A percentile compares a stretch with the other conserved stretches of the same genome.
phyloP scores from a whole-genome alignment of 768 basidiomycete species.

The Boletus rubroflammeus region DNA sequence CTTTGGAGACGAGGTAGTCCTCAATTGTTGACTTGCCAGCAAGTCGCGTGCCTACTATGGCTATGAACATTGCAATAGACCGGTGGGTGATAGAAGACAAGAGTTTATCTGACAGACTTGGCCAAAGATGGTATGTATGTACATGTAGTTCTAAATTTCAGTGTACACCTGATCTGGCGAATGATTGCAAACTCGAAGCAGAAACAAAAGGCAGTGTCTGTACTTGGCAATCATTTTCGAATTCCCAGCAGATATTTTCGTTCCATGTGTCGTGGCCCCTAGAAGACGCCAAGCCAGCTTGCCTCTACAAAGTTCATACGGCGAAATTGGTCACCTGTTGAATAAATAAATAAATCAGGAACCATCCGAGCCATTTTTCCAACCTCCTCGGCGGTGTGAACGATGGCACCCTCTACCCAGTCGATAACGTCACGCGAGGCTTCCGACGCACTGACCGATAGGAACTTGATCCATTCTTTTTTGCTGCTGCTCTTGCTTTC shows the following conservation, averaged over 20 bases:
- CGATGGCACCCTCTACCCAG: neutral
- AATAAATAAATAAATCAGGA: neutral
- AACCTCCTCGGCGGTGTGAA: neutral
- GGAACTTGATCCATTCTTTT: conserved; percentile 18
- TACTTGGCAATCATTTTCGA: neutral
- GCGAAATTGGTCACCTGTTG: neutral
- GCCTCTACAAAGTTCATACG: neutral
- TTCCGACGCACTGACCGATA: conserved; percentile 17
- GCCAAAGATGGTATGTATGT: neutral
- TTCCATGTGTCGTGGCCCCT: neutral
- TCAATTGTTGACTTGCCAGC: conserved; percentile 61
- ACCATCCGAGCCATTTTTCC: neutral
- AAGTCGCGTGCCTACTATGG: conserved; percentile 58
- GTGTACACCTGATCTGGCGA: neutral
- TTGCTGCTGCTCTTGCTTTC: conserved; percentile 49
- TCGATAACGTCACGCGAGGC: conserved; percentile 21
- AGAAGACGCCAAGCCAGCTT: neutral
- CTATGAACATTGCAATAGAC: conserved; percentile 53
- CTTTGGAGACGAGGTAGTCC: conserved; percentile 56
- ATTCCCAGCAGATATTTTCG: neutral
- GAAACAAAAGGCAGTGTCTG: neutral
- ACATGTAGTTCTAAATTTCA: too few species aligned
- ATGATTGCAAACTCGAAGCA: neutral
- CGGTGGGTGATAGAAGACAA: neutral
- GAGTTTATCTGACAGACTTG: neutral